Base-by-base conservation (phyloP, 148 eudicot species). In the Simmondsia chinensis region DNA sequence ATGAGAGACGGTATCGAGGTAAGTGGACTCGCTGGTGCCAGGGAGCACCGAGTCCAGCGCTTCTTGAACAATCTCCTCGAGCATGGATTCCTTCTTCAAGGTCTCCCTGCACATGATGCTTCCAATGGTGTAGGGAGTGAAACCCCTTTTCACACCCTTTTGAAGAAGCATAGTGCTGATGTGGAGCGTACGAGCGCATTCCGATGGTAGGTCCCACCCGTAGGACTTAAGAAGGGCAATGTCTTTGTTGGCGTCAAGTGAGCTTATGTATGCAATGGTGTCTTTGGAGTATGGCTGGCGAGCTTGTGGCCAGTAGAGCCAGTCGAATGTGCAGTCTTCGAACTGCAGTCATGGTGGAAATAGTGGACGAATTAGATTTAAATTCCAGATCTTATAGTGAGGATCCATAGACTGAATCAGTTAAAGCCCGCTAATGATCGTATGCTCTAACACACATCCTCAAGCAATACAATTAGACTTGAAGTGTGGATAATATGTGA, bases 241-340 rank as follows among this genome's bases (percentile, higher is more conserved):
- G 65, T 85, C 89, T 57, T 77, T 75, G 48, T 85, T 82, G 3
- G 95, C 85, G 60, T 85, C 87, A 33, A 85, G 61, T 16, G 89
- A 85, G 15, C 43, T 64, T 48, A 85, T 80, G 74, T 85, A 80
- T 19, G 72, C 73, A 9, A 77, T 24, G 15, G 82, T 61, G 22
- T 77, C 82, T 4, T 63, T 29, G 34, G 68, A 58, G 63, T 51
- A 85, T 7, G 77, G 89, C 59, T 69, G 43, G 48, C 58, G 58
- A 48, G 89, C 85, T 65, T 85, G 89, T 16, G 95, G 85, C 88
- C 95, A 80, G 63, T 80, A 77, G 26, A 84, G 75, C 94, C 94
- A 84, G 37, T 84, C 88, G 25, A 84, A 80, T 15, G 94, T 80
- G 75, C 83, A 76, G 49, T 83, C 94, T 60, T 79, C 87, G 51